These are phyloP conservation scores for Magnusiomyces suaveolens DNA, from an alignment of 1,139 yeast species.

Conservation along the genomic window DNA sequence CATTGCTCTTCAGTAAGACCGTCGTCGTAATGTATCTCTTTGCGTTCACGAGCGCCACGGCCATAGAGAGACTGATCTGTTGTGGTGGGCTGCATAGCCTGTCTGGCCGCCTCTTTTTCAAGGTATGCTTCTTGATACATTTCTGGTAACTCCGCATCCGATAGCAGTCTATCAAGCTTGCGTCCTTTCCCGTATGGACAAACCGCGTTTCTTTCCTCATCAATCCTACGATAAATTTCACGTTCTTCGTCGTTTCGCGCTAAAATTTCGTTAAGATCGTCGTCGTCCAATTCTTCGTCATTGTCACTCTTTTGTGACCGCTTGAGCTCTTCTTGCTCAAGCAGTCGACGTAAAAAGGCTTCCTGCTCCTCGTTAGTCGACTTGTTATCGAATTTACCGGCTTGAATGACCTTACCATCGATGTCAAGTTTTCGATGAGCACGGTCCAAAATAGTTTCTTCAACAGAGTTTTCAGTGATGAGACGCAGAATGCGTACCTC, in stretches of 20 bases:
- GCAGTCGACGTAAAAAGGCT: conserved; percentile 70
- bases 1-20: conserved; percentile 93
- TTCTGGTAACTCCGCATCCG: conserved; percentile 65
- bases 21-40: conserved; percentile 74
- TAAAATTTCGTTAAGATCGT: conserved; percentile 77
- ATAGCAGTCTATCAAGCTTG: conserved; percentile 47
- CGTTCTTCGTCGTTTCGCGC: conserved; percentile 77
- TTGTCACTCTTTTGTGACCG: conserved; percentile 52
- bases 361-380: conserved; percentile 96
- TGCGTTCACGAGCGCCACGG: conserved; percentile 74
- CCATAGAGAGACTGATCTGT: conserved; percentile 84
- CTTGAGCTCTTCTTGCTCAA: conserved; percentile 66
- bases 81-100: conserved; percentile 65
- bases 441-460: conserved; percentile 85
- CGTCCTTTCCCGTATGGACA: conserved; percentile 36
- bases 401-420: conserved; percentile 97
- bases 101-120: conserved; percentile 35
- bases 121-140: conserved; percentile 66
- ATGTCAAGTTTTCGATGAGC: conserved; percentile 92
- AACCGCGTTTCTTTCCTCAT: conserved; percentile 48
- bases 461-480: conserved; percentile 88
- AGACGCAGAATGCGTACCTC: too few species aligned
- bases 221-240: conserved; percentile 54
- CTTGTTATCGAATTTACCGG: conserved; percentile 96
- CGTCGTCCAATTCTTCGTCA: conserved; percentile 50